phyloP scores from a whole-genome alignment of 345 rosid genomes.

The Acer yangbiense region DNA sequence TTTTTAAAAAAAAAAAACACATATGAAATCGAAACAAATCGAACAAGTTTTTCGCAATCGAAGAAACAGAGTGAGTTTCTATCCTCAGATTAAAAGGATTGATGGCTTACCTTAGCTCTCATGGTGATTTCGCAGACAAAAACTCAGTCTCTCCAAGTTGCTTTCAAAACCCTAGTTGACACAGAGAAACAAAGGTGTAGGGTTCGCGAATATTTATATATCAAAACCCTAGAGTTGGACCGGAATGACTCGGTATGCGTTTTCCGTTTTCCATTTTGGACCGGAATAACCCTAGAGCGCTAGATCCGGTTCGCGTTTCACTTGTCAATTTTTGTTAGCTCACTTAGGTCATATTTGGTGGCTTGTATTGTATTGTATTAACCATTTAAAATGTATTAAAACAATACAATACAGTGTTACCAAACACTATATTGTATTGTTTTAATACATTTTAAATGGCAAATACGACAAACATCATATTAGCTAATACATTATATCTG shows the following conservation, averaged over 20 bases:
- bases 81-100: background rate
- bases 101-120: conserved; percentile 29
- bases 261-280: background rate
- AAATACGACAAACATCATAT: too few species aligned
- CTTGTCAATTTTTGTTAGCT: background rate
- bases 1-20: background rate
- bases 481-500: too few species aligned
- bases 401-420: too few species aligned
- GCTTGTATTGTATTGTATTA: too few species aligned
- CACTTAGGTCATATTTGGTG: too few species aligned
- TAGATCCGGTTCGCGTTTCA: background rate
- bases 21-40: too few species aligned
- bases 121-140: conserved; percentile 6
- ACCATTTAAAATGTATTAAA: too few species aligned
- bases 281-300: background rate
- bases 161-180: background rate
- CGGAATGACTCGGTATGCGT: background rate
- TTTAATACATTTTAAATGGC: too few species aligned
- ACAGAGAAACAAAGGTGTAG: rapidly evolving
- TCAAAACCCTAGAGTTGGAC: conserved; percentile 3
- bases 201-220: conserved; percentile 1
- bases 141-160: background rate
- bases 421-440: too few species aligned
- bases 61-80: background rate
- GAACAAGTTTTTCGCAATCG: background rate